Conservation (phyloP, 208 protist genomes). For the Crithidia mellificae region DNA sequence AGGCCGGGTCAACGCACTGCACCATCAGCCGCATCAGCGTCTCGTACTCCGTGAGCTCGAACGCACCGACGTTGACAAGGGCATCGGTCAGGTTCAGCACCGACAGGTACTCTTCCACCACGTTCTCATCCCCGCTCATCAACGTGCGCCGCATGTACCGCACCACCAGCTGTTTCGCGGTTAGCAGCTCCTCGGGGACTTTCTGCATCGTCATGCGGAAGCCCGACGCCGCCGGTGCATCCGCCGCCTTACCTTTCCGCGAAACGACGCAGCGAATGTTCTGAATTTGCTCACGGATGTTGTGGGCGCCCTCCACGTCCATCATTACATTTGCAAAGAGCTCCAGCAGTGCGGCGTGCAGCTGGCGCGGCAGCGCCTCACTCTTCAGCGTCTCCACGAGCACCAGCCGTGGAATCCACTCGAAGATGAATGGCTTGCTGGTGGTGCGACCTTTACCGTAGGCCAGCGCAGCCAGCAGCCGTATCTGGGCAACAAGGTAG, state of each 20-base stretch:
- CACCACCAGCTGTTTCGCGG: conserved; percentile 33
- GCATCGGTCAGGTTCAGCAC: conserved; percentile 38
- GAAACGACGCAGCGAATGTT: conserved; percentile 40
- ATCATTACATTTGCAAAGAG: conserved; percentile 42
- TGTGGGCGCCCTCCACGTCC: conserved; percentile 18
- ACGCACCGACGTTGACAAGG: conserved; percentile 44
- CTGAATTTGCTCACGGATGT: conserved; percentile 35
- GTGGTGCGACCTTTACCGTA: conserved; percentile 25
- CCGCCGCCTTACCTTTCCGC: background rate
- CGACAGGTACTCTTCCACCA: conserved; percentile 31
- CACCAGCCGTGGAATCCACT: conserved; percentile 37
- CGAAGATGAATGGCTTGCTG: conserved; percentile 27
- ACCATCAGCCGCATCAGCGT: conserved; percentile 30
- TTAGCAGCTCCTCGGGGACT: conserved; percentile 24
- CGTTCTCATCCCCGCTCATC: conserved; percentile 35
- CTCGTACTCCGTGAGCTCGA: conserved; percentile 38
- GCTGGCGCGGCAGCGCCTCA: conserved; percentile 25
- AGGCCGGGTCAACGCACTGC: conserved; percentile 33
- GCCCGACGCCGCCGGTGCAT: background rate
- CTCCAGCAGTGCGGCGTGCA: conserved; percentile 43
- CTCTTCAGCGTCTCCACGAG: conserved; percentile 30
- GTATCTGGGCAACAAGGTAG: conserved; percentile 39
- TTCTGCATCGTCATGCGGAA: conserved; percentile 18
- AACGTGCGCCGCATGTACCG: conserved; percentile 22
- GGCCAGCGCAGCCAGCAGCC: conserved; percentile 36